Conservation (phyloP, 352 stramenopile genomes). For the Peronospora farinosa region DNA sequence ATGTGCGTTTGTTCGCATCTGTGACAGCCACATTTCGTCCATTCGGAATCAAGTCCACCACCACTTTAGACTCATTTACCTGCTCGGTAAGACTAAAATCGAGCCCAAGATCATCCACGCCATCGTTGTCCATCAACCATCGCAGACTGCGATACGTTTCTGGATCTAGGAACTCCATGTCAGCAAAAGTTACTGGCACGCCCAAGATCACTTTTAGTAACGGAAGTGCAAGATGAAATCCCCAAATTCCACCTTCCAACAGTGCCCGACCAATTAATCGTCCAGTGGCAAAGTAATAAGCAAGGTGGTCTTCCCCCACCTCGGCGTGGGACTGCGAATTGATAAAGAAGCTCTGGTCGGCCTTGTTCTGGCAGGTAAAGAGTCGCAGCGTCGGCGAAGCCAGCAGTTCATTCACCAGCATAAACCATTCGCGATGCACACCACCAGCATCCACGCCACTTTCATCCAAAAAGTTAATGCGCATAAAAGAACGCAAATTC, state of each 20-base stretch:
- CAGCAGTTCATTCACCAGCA: constrained; percentile 62
- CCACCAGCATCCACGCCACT: constrained; percentile 80
- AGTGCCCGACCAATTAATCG: constrained; percentile 54
- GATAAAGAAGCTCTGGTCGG: constrained; percentile 54
- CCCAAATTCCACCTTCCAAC: constrained; percentile 87
- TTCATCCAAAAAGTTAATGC: constrained; percentile 86
- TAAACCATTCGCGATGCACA: constrained; percentile 91
- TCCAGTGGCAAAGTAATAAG: constrained; percentile 54
- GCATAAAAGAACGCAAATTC: constrained; percentile 63
- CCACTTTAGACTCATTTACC: constrained; percentile 24
- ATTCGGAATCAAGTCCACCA: constrained; percentile 44
- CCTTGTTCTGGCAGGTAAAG: constrained; percentile 51
- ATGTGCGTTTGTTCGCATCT: constrained; percentile 92
- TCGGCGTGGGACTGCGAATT: constrained; percentile 49
- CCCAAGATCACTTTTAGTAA: constrained; percentile 97
- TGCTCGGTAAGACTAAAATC: constrained; percentile 53
- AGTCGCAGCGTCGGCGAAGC: constrained; percentile 37
- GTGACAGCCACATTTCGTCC: constrained; percentile 81
- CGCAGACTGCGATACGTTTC: constrained; percentile 44
- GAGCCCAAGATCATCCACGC: constrained; percentile 47
- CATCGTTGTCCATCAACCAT: constrained; percentile 52
- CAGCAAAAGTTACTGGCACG: constrained; percentile 89
- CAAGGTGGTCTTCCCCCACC: constrained; percentile 55
- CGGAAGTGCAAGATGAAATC: constrained; percentile 89
- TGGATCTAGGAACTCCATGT: constrained; percentile 82